Base-by-base conservation (phyloP, 2,329 filamentous ascomycete genomes). In the Talaromyces sp. region DNA sequence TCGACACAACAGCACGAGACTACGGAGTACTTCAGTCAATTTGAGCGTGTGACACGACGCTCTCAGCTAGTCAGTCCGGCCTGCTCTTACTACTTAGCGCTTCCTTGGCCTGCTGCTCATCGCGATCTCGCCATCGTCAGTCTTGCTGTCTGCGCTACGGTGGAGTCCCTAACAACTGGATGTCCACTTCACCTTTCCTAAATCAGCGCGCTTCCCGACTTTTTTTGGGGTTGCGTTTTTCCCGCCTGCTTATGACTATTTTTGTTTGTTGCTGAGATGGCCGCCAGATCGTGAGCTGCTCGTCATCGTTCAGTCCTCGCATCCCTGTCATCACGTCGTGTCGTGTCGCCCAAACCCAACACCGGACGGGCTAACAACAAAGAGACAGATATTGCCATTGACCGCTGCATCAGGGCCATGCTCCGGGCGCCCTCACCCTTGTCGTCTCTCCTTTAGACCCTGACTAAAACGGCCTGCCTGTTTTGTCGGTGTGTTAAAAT, bases 141-240 rank as follows among this genome's bases (percentile, higher is more conserved):
- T 24, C n/a, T 24, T 5, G 8, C 21, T 46, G 61, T 64, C 62
- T 66, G 64, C 54, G 57, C 61, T 24, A 31, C 19, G 64, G 66
- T 69, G 65, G 66, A 64, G 65, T 63, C 61, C 19, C 63, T 68
- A 65, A 66, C 67, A 67, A 62, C 64, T 66, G 60, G 63, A 48
- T 64, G 62, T 60, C 66, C 64, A 66, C 66, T 55, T 51, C 59
- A 32, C 43, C 43, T 52, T 58, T 46, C 31, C 48, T 65, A 64
- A 65, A 61, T 54, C 58, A 57, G 48, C 56, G 48, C 56, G 43
- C 43, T 46, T 46, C 21, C 43, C 43, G 43, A 46, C 17, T 46
- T 21, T 53, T 56, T 54, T 50, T 32, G 35, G 17, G 17, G 21
- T 57, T 54, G 21, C 19, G 43, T 19, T 19, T 46, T 12, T 52